phyloP scores from a whole-genome alignment of 176 grass and related monocot species.

The Rhynchospora pubera region DNA sequence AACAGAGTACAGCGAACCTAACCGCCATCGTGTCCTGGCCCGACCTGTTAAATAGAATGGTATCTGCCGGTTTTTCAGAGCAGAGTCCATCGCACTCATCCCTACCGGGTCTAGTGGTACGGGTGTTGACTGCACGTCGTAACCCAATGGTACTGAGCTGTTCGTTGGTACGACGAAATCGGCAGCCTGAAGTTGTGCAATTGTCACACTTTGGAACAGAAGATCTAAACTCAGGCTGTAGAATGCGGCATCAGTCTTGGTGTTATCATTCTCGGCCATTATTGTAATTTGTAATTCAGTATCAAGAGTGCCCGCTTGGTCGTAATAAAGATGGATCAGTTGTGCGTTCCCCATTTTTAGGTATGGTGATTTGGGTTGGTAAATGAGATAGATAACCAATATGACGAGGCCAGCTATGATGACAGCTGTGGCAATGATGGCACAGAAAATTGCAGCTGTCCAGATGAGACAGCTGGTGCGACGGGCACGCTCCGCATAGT shows the following conservation, averaged over 20 bases:
- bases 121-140: conserved; percentile 30
- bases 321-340: conserved; percentile 45
- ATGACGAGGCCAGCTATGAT: conserved; percentile 28
- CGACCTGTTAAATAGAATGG: conserved; percentile 50
- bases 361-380: conserved; percentile 42
- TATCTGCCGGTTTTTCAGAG: conserved; percentile 37
- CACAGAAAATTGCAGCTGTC: conserved; percentile 36
- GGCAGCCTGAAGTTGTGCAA: conserved; percentile 39
- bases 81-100: conserved; percentile 37
- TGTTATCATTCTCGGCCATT: conserved; percentile 48
- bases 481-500: not conserved
- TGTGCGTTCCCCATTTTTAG: conserved; percentile 26
- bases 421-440: conserved; percentile 36
- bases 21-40: conserved; percentile 39
- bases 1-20: conserved; percentile 30
- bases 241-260: conserved; percentile 29
- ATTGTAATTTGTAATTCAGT: conserved; percentile 27
- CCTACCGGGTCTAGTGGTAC: conserved; percentile 32
- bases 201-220: conserved; percentile 27
- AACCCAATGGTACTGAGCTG: conserved; percentile 36
- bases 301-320: conserved; percentile 38
- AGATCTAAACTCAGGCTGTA: conserved; percentile 36
- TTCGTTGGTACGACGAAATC: conserved; percentile 30
- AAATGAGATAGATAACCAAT: conserved; percentile 34
- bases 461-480: conserved; percentile 21